Percentiles rank a stretch among this genome's conserved stretches.
Conservation (phyloP, 768 basidiomycete genomes). For the Boletus rufocinnamomeus region DNA sequence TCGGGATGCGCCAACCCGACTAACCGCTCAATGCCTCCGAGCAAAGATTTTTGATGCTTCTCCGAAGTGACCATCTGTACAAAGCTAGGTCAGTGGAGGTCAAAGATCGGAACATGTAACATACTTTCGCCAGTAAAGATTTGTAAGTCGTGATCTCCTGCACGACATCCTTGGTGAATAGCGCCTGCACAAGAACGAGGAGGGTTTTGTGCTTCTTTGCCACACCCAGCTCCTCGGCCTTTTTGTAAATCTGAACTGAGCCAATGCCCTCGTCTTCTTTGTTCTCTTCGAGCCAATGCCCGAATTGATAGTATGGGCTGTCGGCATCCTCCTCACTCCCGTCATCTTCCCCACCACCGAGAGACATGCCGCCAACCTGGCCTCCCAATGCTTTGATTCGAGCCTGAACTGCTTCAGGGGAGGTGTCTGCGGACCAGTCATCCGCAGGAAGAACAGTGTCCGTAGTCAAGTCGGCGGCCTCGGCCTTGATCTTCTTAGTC, state of each 20-base stretch:
- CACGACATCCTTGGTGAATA: conserved; percentile 77
- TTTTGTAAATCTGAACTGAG: conserved; percentile 74
- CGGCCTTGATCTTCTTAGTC: conserved; percentile 88
- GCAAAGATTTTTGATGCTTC: conserved; percentile 92
- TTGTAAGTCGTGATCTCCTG: conserved; percentile 65
- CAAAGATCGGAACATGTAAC: neutral
- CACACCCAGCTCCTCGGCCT: conserved; percentile 87
- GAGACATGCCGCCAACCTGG: conserved; percentile 51
- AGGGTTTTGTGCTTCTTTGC: conserved; percentile 94
- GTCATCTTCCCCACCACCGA: conserved; percentile 71
- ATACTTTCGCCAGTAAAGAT: conserved; percentile 72
- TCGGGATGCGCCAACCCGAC: conserved; percentile 77
- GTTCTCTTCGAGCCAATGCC: conserved; percentile 82
- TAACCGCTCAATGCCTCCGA: conserved; percentile 90
- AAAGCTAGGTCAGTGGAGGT: conserved; percentile 8
- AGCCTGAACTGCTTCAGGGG: conserved; percentile 82
- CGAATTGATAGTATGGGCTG: conserved; percentile 83
- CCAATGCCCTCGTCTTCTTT: conserved; percentile 39
- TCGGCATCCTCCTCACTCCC: conserved; percentile 87
- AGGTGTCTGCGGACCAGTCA: conserved; percentile 93
- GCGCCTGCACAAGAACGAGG: conserved; percentile 75
- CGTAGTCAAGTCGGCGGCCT: conserved; percentile 73
- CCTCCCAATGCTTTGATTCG: conserved; percentile 73
- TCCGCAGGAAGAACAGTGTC: conserved; percentile 65
- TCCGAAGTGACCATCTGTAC: conserved; percentile 83